phyloP scores from a whole-genome alignment of 2,329 filamentous ascomycete genomes.

The Arthrobotrys conoides region DNA sequence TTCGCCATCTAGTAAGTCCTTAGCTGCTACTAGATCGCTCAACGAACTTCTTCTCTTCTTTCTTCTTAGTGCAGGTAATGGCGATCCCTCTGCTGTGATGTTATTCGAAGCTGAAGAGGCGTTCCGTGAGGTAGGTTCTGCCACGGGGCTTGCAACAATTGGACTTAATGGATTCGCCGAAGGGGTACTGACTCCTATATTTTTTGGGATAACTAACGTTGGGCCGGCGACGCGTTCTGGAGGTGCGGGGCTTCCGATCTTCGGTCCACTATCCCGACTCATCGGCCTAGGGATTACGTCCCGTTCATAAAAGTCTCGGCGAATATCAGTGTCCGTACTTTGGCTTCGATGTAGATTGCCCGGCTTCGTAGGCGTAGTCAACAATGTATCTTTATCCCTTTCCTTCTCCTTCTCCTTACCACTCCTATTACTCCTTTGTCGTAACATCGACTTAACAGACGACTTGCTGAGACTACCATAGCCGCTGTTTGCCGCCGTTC shows the following conservation, averaged over 20 bases:
- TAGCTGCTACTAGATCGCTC: conserved; percentile 76
- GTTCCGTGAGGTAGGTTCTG: conserved; percentile 8
- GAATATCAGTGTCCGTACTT: conserved; percentile 46
- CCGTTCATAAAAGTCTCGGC: conserved; percentile 46
- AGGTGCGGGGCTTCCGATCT: conserved; percentile 25
- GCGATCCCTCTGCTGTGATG: conserved; percentile 38
- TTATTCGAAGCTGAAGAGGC: conserved; percentile 18
- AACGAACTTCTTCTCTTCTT: conserved; percentile 92
- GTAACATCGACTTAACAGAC: conserved; percentile 51
- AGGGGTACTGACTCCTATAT: neutral
- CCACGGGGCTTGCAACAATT: conserved; percentile 48
- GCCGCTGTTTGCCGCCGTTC: conserved; percentile 22
- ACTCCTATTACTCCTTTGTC: conserved; percentile 48
- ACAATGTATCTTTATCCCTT: conserved; percentile 18
- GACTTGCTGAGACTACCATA: conserved; percentile 57
- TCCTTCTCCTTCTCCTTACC: conserved; percentile 32
- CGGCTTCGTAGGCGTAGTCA: conserved; percentile 21
- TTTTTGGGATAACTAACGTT: conserved; percentile 44
- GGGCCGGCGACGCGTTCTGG: conserved; percentile 20
- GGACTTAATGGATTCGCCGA: conserved; percentile 47
- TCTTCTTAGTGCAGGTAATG: conserved; percentile 67
- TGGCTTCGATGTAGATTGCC: conserved; percentile 46
- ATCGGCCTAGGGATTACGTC: conserved; percentile 41
- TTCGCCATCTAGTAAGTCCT: conserved; percentile 70
- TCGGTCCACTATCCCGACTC: conserved; percentile 27